These are phyloP conservation scores for Aspergillus ostianus DNA, from an alignment of 495 filamentous ascomycete species.

Conservation along the genomic window DNA sequence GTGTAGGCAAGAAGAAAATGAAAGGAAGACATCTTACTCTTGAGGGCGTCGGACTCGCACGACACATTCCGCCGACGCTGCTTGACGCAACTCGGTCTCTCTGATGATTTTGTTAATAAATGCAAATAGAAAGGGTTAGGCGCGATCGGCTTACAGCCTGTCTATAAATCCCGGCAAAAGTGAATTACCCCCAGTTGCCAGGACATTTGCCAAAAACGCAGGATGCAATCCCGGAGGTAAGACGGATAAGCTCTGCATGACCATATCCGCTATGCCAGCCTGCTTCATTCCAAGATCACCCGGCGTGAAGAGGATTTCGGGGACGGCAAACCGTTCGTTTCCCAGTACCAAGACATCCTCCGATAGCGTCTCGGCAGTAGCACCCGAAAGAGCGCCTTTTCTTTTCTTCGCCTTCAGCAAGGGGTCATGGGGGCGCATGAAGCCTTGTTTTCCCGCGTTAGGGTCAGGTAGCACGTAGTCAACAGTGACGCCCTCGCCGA, in stretches of 20 bases:
- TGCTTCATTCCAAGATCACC: conserved; percentile 84
- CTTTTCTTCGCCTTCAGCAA: conserved; percentile 56
- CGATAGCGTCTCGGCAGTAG: conserved; percentile 52
- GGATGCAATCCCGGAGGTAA: conserved; percentile 76
- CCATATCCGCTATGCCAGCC: conserved; percentile 74
- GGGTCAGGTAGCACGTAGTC: conserved; percentile 96
- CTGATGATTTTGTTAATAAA: conserved; percentile 28
- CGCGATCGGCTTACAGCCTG: conserved; percentile 53
- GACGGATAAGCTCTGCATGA: conserved; percentile 75
- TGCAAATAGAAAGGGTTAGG: background rate
- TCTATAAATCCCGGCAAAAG: conserved; percentile 78
- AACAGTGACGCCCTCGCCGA: conserved; percentile 70
- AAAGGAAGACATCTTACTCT: conserved; percentile 48
- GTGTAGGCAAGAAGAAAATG: background rate
- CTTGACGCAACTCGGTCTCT: conserved; percentile 68
- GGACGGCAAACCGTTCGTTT: conserved; percentile 89
- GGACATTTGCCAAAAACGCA: conserved; percentile 77
- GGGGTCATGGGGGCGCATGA: conserved; percentile 74
- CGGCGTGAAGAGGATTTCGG: conserved; percentile 86
- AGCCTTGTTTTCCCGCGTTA: conserved; percentile 69
- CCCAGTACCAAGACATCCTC: conserved; percentile 85
- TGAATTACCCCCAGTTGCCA: conserved; percentile 86
- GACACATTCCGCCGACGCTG: conserved; percentile 73
- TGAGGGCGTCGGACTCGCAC: conserved; percentile 68
- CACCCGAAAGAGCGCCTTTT: conserved; percentile 49